Percentiles rank a stretch among this genome's conserved stretches.
phyloP scores from a whole-genome alignment of 2,329 filamentous ascomycete species.

The Monosporascus cannonballus region DNA sequence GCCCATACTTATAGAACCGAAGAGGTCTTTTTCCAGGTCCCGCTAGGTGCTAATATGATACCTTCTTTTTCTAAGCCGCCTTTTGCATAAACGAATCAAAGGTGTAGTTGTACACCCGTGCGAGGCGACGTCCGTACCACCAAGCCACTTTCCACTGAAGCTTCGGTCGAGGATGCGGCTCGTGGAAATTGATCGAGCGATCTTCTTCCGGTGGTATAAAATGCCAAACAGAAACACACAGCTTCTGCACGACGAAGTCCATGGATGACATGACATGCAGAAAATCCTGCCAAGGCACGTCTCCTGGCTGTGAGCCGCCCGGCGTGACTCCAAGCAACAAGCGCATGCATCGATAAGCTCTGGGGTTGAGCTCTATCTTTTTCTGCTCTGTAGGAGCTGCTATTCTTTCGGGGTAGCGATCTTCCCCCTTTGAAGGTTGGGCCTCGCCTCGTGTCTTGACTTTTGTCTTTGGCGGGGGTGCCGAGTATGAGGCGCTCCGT shows the following conservation, averaged over 20 bases:
- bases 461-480: too few relatives aligned
- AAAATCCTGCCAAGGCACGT: conserved; percentile 6
- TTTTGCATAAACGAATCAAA: too few relatives aligned
- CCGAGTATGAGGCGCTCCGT: too few relatives aligned
- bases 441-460: too few relatives aligned
- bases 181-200: conserved; percentile 1
- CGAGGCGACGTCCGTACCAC: conserved; percentile 2
- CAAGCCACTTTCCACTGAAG: not conserved
- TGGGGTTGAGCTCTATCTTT: too few relatives aligned
- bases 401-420: too few relatives aligned
- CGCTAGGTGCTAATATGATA: too few relatives aligned
- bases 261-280: conserved; percentile 3
- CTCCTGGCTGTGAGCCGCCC: not conserved
- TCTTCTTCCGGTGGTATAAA: not conserved
- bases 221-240: conserved; percentile 6
- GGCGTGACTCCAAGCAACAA: not conserved
- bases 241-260: conserved; percentile 3
- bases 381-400: too few relatives aligned
- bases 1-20: not conserved
- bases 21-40: not conserved
- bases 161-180: conserved; percentile 1
- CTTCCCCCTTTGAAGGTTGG: too few relatives aligned
- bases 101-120: too few relatives aligned
- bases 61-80: too few relatives aligned
- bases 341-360: too few relatives aligned